Conservation (phyloP, 108 stramenopile species). For the Cyclotella atomus region DNA sequence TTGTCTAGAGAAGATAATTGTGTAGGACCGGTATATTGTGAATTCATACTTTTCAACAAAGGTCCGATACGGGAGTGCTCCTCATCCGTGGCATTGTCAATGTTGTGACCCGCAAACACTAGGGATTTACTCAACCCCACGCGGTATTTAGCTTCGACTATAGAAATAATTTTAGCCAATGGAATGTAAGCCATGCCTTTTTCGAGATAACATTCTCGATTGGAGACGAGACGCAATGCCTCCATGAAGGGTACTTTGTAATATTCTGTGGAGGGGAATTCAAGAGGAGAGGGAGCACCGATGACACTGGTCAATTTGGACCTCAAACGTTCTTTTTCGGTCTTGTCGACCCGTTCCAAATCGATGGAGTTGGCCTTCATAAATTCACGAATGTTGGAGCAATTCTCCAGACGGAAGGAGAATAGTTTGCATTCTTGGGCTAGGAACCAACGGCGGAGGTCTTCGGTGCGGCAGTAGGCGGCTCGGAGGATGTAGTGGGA, state of each 20-base stretch:
- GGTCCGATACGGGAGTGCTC: slow-evolving; percentile 73
- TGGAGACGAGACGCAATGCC: slow-evolving; percentile 84
- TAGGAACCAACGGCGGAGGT: slow-evolving; percentile 90
- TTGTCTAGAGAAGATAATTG: slow-evolving; percentile 34
- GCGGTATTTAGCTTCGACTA: slow-evolving; percentile 84
- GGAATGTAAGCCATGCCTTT: slow-evolving; percentile 93
- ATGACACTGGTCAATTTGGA: slow-evolving; percentile 40
- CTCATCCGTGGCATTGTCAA: slow-evolving; percentile 44
- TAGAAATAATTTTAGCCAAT: slow-evolving; percentile 71
- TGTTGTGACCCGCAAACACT: slow-evolving; percentile 57
- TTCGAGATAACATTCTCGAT: slow-evolving; percentile 83
- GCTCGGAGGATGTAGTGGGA: slow-evolving; percentile 97
- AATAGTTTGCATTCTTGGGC: slow-evolving; percentile 85
- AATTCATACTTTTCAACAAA: slow-evolving; percentile 80
- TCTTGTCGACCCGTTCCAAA: slow-evolving; percentile 61
- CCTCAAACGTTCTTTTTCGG: slow-evolving; percentile 56
- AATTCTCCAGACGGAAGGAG: slow-evolving; percentile 81
- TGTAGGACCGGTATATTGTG: slow-evolving; percentile 75
- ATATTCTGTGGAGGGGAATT: slow-evolving; percentile 58
- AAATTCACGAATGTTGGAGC: slow-evolving; percentile 55
- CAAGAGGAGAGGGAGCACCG: slow-evolving; percentile 39
- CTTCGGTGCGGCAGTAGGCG: slow-evolving; percentile 93
- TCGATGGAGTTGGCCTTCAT: slow-evolving; percentile 61
- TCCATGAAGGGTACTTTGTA: slow-evolving; percentile 94
- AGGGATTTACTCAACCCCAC: slow-evolving; percentile 71